phyloP scores from a whole-genome alignment of 768 basidiomycete species.

The Russula foetens region DNA sequence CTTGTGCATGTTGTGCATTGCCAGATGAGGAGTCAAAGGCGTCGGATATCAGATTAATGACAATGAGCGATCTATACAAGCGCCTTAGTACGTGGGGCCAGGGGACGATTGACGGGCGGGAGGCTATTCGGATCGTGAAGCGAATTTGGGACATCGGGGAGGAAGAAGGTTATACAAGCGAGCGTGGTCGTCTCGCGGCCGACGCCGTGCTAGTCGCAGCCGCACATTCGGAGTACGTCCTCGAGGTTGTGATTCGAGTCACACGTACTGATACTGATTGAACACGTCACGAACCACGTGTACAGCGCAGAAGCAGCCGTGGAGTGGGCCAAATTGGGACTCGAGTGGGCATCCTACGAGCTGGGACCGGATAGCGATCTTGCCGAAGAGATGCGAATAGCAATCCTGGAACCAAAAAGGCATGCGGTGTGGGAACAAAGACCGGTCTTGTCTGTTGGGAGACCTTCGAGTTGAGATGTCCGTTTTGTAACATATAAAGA shows the following conservation, averaged over 20 bases:
- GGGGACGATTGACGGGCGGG: conserved; percentile 35
- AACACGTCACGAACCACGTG: background rate
- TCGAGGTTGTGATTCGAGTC: background rate
- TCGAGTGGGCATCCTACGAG: conserved; percentile 49
- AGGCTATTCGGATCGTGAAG: conserved; percentile 41
- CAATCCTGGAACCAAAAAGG: conserved; percentile 31
- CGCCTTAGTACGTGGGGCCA: conserved; percentile 44
- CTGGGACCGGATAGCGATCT: conserved; percentile 48
- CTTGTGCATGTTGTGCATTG: conserved; percentile 51
- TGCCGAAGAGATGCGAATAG: conserved; percentile 31
- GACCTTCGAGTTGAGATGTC: conserved; percentile 5
- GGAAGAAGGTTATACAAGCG: conserved; percentile 59
- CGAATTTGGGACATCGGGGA: conserved; percentile 52
- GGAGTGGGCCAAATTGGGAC: conserved; percentile 43
- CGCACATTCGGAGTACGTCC: conserved; percentile 53
- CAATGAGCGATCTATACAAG: conserved; percentile 38
- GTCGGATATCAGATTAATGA: conserved; percentile 43
- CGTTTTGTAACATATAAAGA: background rate
- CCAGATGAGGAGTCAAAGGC: conserved; percentile 36
- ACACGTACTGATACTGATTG: no score
- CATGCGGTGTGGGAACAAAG: conserved; percentile 44
- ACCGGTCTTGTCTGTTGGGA: conserved; percentile 15
- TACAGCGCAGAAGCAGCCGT: conserved; percentile 37
- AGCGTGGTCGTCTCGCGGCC: conserved; percentile 52
- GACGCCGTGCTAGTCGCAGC: conserved; percentile 54